These are phyloP conservation scores for Codiaeum variegatum DNA, from an alignment of 441 rosid species.

Conservation along the genomic window DNA sequence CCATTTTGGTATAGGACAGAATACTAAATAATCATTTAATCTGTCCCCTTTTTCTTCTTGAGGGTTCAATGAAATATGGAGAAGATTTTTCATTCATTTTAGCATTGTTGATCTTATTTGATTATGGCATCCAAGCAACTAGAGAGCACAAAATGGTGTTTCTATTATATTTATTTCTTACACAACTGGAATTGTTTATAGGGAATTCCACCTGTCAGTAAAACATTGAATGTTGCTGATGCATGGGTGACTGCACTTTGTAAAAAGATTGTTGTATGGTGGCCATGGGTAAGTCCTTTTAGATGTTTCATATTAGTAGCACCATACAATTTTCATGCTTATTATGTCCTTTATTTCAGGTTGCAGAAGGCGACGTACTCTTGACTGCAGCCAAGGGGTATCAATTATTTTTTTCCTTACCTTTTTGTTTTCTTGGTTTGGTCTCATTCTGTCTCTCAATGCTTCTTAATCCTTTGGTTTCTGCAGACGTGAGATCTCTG, in stretches of 20 bases:
- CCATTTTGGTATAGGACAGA: background rate
- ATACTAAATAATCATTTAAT: background rate
- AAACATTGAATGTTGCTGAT: constrained; percentile 44
- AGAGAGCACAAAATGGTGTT: background rate
- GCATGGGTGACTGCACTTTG: constrained; percentile 76
- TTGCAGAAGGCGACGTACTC: constrained; percentile 73
- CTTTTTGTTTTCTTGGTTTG: constrained; percentile 7
- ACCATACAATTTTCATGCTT: constrained; percentile 6
- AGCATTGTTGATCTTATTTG: background rate
- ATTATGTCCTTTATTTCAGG: constrained; percentile 36
- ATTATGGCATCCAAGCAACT: background rate
- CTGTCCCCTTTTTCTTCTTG: background rate
- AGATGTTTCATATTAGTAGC: constrained; percentile 3
- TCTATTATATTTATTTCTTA: background rate
- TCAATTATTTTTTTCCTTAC: background rate
- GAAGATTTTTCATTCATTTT: background rate
- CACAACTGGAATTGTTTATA: constrained; percentile 22
- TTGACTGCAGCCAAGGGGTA: constrained; percentile 62
- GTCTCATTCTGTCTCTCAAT: constrained; percentile 6
- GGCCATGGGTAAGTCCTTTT: constrained; percentile 65
- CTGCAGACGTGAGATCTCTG: constrained; percentile 56
- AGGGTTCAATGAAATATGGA: background rate
- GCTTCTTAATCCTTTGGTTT: constrained; percentile 19
- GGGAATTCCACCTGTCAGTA: constrained; percentile 76
- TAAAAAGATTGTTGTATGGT: constrained; percentile 68